Evolutionary conservation across 305 asterid species (phyloP), one percentile per base, ranked within the genome.

Genomic region (Solanum chacoense): DNA sequence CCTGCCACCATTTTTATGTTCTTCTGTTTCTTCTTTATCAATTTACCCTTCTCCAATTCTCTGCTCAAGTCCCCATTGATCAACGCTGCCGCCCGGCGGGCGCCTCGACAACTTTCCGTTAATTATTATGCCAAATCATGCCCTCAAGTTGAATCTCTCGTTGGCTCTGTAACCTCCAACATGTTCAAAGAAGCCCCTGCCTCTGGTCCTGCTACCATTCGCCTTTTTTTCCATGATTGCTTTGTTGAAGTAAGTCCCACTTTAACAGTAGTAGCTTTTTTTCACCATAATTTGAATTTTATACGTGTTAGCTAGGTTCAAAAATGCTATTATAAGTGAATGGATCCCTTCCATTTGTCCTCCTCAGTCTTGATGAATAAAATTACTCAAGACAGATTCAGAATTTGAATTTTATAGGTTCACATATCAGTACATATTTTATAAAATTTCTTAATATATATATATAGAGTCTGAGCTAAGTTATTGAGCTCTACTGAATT

Each of bases 151-250:
- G 99, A 97, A 3, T 93, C 91, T 89, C 93, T 96, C 8, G 93
- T 97, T 36, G 95, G 91, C 3, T 93, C 97, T 10, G 91, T 97
- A 40, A 96, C 99, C 35, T 93, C 96, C 2, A 93, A 90, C 85
- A 97, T 91, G 92, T 96, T 95, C 91, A 94, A 91, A 76, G 97
- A 94, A 9, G 92, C 93, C 0, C 99, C 99, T 7, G 91, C 95
- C 71, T 94, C 98, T 6, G 99, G 91, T 10, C 99, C 99, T 18
- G 99, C 98, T 88, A 96, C 99, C 90, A 94, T 97, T 83, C 98
- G 99, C 65, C 99, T 97, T 89, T 96, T 97, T 94, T 97, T 97
- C 93, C 99, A 97, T 84, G 99, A 97, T 89, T 97, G 99, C 91
- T 96, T 97, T 77, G 99, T 97, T 59, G 94, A 94, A 84, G 99